Base-by-base conservation (phyloP, 164 flowering plant genomes). In the Nelumbo lutea region DNA sequence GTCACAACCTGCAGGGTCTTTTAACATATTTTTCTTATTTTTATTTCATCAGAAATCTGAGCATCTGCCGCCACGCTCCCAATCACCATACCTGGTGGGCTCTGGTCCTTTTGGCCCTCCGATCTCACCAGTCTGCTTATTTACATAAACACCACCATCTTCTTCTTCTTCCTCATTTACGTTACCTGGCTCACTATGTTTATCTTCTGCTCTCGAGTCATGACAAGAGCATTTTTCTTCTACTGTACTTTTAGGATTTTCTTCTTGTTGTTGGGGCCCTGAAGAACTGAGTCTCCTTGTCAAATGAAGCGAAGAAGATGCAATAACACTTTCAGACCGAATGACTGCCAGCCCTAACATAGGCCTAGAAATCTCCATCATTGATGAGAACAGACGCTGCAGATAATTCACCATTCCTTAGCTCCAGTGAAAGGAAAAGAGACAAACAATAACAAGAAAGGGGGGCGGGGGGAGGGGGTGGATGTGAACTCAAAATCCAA, bases 91-190 rank as follows among this genome's bases (percentile, higher is more conserved):
- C 39, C 91, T 77, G 2, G 89, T 87, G 6, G 91, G 91, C 68
- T 87, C 91, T 9, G 88, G 91, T 2, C 91, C 91, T 68, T 67
- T 77, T 0, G 91, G 91, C 27, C 91, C 91, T 44, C 87, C 89
- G 46, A 85, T 56, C 73, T 87, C 91, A 5, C 87, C 88, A 0
- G 85, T 83, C 64, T 72, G 69, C 63, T 69, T 64, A 42, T 87
- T 82, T 55, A 81, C 70, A 8, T 62, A 44, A 8, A 59, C 69
- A 8, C 63, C 75, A 38, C 65, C 65, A 0, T 71, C 79, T 1
- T 63, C 72, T 9, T 65, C 68, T 46, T 40, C 64, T 2, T 59
- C 67, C 61, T 59, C 73, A 1, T 45, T 47, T 46, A 2, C 40
- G 4, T 68, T 61, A 3, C 13, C 51, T 48, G 43, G 56, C 5